These are phyloP conservation scores for Corchorus olitorius DNA, from an alignment of 345 rosid species.

Conservation along the genomic window DNA sequence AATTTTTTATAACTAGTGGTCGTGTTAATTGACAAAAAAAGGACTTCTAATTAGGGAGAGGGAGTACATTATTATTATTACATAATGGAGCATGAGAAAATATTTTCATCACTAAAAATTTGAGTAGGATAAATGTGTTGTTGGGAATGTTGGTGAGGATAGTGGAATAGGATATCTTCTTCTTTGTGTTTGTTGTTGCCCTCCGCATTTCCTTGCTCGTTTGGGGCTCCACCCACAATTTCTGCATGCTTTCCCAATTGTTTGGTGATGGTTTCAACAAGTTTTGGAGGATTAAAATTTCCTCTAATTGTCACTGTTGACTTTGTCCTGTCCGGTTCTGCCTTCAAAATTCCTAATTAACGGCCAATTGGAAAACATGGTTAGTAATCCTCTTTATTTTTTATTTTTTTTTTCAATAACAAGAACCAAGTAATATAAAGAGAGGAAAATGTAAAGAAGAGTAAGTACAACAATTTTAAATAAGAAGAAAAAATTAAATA, in stretches of 20 bases:
- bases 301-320: slow-evolving; percentile 62
- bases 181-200: background rate
- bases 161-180: slow-evolving; percentile 23
- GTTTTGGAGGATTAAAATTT: slow-evolving; percentile 31
- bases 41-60: no score
- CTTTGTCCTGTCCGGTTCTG: slow-evolving; percentile 52
- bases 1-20: no score
- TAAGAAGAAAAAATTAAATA: no score
- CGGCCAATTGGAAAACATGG: background rate
- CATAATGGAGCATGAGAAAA: slow-evolving; percentile 51
- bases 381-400: no score
- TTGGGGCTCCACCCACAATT: slow-evolving; percentile 37
- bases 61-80: slow-evolving; percentile 13
- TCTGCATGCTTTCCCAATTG: slow-evolving; percentile 53
- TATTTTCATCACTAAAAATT: slow-evolving; percentile 49
- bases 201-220: slow-evolving; percentile 4
- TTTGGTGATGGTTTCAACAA: slow-evolving; percentile 39
- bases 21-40: no score
- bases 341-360: slow-evolving; percentile 49
- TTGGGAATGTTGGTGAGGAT: slow-evolving; percentile 46
- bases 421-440: background rate
- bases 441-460: background rate
- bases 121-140: slow-evolving; percentile 36
- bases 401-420: background rate
- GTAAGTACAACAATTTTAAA: background rate